Base-by-base conservation (phyloP, 768 basidiomycete species). In the Tremella fuciformis region DNA sequence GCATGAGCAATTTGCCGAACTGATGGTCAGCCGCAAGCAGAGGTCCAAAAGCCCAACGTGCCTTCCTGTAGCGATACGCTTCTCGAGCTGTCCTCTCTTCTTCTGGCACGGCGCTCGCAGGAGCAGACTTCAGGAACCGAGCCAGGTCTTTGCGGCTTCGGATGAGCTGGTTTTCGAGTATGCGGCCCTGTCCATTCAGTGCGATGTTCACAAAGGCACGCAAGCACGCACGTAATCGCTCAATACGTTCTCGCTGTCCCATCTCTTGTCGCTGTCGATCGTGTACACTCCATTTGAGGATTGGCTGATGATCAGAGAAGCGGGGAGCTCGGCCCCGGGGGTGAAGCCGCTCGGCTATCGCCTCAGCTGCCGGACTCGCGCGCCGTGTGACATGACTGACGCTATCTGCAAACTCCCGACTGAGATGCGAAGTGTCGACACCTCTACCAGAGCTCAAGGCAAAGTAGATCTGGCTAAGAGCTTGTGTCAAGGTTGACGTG, bases 91-190 rank as follows among this genome's bases (percentile, higher is more conserved):
- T 72, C 26, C 77, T 54, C 62, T 75, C 76, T 3, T 70, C 73
- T 37, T 76, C 69, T 8, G 77, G 62, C 1, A 75, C 74, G 15
- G 70, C 70, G 0, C 60, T 63, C 24, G 71, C 69, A 0, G 77
- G 77, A 34, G 29, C 77, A 66, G 58, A 81, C 63, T 41, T 64
- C 26, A 65, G 66, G 76, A 60, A 82, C 64, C 78, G 77, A 41
- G 78, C 78, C 76, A 97, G 92, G 39, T 89, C 84, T 16, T 79
- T 78, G 4, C 82, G 79, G 0, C 85, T 70, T 52, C 83, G 79
- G 0, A 92, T 97, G 54, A 99, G 73, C 69, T 88, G 86, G 69
- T 88, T 92, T 75, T 99, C 94, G 21, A 97, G 78, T 57, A 97
- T 81, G 1, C 86, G 87, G 2, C 94, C 94, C 90, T 94, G 64